Percentiles rank a stretch among this genome's conserved stretches.
phyloP scores from a whole-genome alignment of 1,284 basidiomycete species.

The Microbotryomycetes sp. region DNA sequence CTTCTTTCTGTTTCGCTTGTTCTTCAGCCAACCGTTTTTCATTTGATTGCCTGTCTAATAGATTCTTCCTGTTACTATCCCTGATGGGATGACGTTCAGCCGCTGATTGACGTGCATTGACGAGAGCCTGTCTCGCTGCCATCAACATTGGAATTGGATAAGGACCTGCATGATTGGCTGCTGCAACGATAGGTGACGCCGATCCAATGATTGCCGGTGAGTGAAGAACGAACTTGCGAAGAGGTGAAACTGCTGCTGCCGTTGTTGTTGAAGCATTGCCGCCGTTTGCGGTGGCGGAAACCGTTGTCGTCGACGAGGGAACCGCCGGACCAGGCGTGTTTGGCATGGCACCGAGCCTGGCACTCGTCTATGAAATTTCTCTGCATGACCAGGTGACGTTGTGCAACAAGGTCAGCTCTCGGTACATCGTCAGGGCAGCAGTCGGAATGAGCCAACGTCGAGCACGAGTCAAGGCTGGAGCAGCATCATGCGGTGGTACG shows the following conservation, averaged over 20 bases:
- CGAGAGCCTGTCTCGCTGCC: conserved; percentile 16
- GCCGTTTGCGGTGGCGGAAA: neutral
- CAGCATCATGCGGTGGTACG: too few species aligned
- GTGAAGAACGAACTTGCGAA: conserved; percentile 22
- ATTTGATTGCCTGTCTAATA: conserved; percentile 7
- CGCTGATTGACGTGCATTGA: conserved; percentile 8
- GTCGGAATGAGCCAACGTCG: too few species aligned
- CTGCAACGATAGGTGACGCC: conserved; percentile 9
- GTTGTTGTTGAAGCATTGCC: neutral
- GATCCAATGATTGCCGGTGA: conserved; percentile 5
- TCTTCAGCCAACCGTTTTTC: conserved; percentile 15
- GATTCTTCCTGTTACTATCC: conserved; percentile 12
- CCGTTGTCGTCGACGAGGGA: neutral
- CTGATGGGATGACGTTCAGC: conserved; percentile 7
- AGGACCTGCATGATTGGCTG: conserved; percentile 3
- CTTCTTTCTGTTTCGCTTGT: conserved; percentile 8
- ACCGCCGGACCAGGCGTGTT: neutral
- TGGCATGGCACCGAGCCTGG: neutral
- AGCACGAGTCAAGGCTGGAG: too few species aligned
- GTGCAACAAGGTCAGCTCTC: too few species aligned
- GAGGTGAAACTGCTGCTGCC: neutral
- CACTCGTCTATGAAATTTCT: neutral
- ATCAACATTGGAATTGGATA: conserved; percentile 5
- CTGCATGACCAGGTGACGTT: too few species aligned
- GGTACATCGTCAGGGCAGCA: too few species aligned